Evolutionary conservation across 441 rosid genomes (phyloP), one percentile per base, ranked within the genome.

Genomic region (California macrophylla): DNA sequence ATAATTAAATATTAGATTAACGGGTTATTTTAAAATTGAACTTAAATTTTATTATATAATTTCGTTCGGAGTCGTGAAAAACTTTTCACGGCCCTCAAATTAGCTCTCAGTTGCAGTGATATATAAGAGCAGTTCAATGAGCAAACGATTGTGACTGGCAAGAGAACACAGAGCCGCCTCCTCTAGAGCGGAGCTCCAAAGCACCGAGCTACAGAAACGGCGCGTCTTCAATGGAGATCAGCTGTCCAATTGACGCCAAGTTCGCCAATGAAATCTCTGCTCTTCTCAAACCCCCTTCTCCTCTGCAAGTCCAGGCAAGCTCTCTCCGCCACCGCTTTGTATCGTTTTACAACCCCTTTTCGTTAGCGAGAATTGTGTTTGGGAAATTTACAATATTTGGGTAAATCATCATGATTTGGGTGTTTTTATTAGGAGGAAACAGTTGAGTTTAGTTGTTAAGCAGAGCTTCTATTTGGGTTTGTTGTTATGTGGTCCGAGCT

Each of bases 261-360:
- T 79, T 78, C 78, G 69, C 84, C 66, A 25, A 68, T 38, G 85
- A 83, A 78, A 85, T 88, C 71, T 67, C 92, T 4, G 81, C 82
- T 75, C 90, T 93, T 67, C 92, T 91, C 75, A 80, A 64, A 16
- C 86, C 87, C 34, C 89, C 81, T 70, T 64, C 90, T 72, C 66
- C 77, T 73, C 78, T 30, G 75, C 85, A 83, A 76, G 77, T 84
- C 52, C 91, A 89, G 93, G 97, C 73, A 76, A 7, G 13, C 36
- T 28, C 52, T 28, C 40, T 72, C 54, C 30, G 56, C 23, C 68
- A 38, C 54, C 2, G 2, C 47, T 13, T 40, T 30, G 5, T 30
- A 30, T 30, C 34, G 34, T 30, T 30, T 30, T 4, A 6, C 34
- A 30, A 30, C 34, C 34, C 34, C 34, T 3, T 30, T 30, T 28